These are phyloP conservation scores for Talaromyces trachyspermus DNA, from an alignment of 495 filamentous ascomycete genomes.

Conservation along the genomic window DNA sequence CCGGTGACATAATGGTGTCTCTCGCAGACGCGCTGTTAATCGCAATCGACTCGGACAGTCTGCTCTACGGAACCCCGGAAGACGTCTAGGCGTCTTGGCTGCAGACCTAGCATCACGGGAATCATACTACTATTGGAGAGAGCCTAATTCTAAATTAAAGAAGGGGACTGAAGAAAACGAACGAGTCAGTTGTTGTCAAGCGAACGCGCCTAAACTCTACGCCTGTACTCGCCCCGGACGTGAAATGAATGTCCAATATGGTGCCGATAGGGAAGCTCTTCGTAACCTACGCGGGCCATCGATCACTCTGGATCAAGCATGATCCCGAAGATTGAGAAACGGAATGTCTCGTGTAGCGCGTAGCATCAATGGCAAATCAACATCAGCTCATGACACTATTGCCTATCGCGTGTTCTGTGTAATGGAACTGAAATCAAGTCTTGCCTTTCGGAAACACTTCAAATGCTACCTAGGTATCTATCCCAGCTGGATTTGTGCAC, in stretches of 20 bases:
- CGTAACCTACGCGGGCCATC: too few species aligned
- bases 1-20: neutral
- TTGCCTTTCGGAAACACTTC: neutral
- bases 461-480: too few species aligned
- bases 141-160: neutral
- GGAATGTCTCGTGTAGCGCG: conserved; percentile 2
- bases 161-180: neutral
- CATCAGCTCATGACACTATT: conserved; percentile 2
- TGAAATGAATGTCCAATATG: neutral
- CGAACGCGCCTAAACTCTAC: neutral
- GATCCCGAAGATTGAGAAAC: neutral
- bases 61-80: conserved; percentile 1
- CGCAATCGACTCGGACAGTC: neutral
- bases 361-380: neutral
- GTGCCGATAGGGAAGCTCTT: too few species aligned
- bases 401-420: neutral
- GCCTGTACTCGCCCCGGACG: neutral
- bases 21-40: neutral
- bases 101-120: neutral
- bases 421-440: neutral
- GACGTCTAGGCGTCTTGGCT: neutral
- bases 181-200: neutral
- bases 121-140: neutral
- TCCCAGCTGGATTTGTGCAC: neutral
- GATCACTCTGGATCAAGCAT: conserved; percentile 1